Evolutionary conservation across 1,284 basidiomycete species (phyloP).

Genomic region (Coniferiporia weirii): DNA sequence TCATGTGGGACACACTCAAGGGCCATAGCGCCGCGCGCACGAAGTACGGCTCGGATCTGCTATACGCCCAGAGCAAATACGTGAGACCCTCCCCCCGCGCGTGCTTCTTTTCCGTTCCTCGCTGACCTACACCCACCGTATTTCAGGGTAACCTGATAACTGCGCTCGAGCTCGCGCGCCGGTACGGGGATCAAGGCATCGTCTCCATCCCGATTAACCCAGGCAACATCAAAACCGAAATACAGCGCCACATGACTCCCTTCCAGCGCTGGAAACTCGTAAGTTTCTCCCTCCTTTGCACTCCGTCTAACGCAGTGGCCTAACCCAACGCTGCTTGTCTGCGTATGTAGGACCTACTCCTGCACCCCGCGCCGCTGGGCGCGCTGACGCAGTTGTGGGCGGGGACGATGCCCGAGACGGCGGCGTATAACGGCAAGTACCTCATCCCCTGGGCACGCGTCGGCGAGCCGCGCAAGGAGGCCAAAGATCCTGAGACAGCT

Average conservation of each 20-base stretch:
- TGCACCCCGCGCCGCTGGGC: slow-evolving; percentile 28
- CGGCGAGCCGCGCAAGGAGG: background rate
- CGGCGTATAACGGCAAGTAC: slow-evolving; percentile 32
- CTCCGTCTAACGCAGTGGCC: background rate
- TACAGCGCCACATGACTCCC: slow-evolving; percentile 32
- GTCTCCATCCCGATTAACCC: slow-evolving; percentile 27
- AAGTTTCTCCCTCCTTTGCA: background rate
- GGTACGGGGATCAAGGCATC: slow-evolving; percentile 26
- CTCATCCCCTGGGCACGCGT: slow-evolving; percentile 11
- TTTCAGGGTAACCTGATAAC: slow-evolving; percentile 25
- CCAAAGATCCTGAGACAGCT: background rate
- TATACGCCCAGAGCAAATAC: slow-evolving; percentile 40
- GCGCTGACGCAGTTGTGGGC: slow-evolving; percentile 43
- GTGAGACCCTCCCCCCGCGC: slow-evolving; percentile 23
- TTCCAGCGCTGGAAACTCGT: background rate
- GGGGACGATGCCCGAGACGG: slow-evolving; percentile 37
- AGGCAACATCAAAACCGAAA: slow-evolving; percentile 36
- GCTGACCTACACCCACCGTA: background rate
- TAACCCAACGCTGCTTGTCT: background rate
- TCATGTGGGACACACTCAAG: slow-evolving; percentile 35
- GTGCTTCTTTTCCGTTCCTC: background rate
- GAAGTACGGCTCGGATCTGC: slow-evolving; percentile 18
- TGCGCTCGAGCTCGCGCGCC: slow-evolving; percentile 26
- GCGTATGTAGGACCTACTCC: background rate
- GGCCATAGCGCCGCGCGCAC: slow-evolving; percentile 31